Evolutionary conservation across 1,284 basidiomycete species (phyloP), one percentile per base, ranked within the genome.

Genomic region (Puccinia coronata): DNA sequence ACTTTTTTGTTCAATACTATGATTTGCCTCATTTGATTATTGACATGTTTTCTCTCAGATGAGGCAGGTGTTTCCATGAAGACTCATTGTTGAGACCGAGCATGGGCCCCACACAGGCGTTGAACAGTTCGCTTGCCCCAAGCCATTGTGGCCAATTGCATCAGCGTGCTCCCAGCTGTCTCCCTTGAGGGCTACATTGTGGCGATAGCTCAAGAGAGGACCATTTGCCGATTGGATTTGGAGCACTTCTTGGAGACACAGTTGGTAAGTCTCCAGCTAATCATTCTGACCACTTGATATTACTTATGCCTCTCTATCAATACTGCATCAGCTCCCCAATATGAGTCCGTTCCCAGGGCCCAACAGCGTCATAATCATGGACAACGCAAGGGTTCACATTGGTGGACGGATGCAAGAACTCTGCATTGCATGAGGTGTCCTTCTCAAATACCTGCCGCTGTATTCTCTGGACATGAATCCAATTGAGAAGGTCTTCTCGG

Each of bases 401-500:
- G n/a, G n/a, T n/a, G n/a, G n/a, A n/a, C n/a, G n/a, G n/a, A n/a
- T n/a, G n/a, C n/a, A n/a, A n/a, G n/a, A n/a, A n/a, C n/a, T n/a
- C n/a, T n/a, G n/a, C n/a, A n/a, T n/a, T n/a, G n/a, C n/a, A n/a
- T n/a, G n/a, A n/a, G n/a, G n/a, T n/a, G n/a, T n/a, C n/a, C n/a
- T n/a, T n/a, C n/a, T n/a, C n/a, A n/a, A n/a, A n/a, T n/a, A n/a
- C n/a, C n/a, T n/a, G n/a, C n/a, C n/a, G n/a, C n/a, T n/a, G n/a
- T n/a, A n/a, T n/a, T n/a, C n/a, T n/a, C n/a, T n/a, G n/a, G n/a
- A n/a, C n/a, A n/a, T n/a, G n/a, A n/a, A 63, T 49, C 73, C 73
- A 61, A 76, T 76, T 12, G 73, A 76, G 28, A 61, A 59, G 57
- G 55, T 39, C 23, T 76, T 76, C 55, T 41, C 36, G 4, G 55